Evolutionary conservation across 768 basidiomycete genomes (phyloP), one percentile per base, ranked within the genome.

Genomic region (Tubosaeta brunneosetosa): DNA sequence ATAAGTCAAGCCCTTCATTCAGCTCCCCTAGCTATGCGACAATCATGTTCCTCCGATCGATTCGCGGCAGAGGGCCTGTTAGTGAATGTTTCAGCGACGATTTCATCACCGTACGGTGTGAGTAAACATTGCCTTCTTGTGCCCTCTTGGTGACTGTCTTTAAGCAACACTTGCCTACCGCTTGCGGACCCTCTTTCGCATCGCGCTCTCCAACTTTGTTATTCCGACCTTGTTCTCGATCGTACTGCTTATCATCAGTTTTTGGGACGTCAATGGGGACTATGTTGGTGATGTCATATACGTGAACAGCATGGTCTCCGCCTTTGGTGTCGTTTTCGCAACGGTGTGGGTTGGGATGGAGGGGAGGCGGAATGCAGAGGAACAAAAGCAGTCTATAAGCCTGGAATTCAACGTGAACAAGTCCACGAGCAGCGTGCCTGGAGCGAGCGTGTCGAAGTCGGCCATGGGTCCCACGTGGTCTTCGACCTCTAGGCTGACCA

Each of bases 191-290:
- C 52, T 67, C 13, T 59, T 49, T 44, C 58, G 55, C 27, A 48
- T 67, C 1, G 61, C 66, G 3, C 55, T 61, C 37, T 64, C 67
- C 7, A 67, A 66, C 48, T 69, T 68, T 47, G 47, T 64, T n/a
- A 56, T 66, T 17, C 67, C 68, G 1, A 58, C 57, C n/a, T 22
- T 69, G 17, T 45, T 45, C 44, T 68, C 61, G 25, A 50, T 67
- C 37, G 61, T 49, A 9, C 16, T 37, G 34, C 47, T 45, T 8
- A 7, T 45, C 14, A 10, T 51, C 37, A 16, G 13, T 25, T 52
- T 45, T 13, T 13, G 13, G 2, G 22, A 51, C 37, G 36, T 45
- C 22, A 27, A 27, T 7, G 43, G 13, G 3, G 27, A 26, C 14
- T 36, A 27, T 17, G 26, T 47, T 3, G 32, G 43, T n/a, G 45